Conservation (phyloP, 2,329 filamentous ascomycete species). For the Aspergillus neotritici region DNA sequence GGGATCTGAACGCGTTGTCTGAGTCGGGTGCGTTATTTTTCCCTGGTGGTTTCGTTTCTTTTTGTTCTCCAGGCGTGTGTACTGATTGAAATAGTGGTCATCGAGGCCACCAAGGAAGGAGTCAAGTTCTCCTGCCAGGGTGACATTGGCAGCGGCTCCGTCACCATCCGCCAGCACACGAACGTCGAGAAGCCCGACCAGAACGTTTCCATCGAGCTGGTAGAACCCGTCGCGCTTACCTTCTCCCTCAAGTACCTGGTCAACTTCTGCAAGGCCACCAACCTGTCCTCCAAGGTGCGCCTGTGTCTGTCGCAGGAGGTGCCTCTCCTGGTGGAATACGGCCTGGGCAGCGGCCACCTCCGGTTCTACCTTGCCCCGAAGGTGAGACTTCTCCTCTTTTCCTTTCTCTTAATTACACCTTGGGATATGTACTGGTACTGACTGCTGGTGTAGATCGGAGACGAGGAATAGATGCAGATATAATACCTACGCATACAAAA, state of each 20-base stretch:
- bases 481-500: conserved; percentile 17
- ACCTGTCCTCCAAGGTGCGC: conserved; percentile 74
- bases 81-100: conserved; percentile 60
- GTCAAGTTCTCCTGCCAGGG: conserved; percentile 91
- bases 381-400: conserved; percentile 50
- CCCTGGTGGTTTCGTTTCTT: not conserved
- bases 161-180: conserved; percentile 82
- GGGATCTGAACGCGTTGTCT: conserved; percentile 83
- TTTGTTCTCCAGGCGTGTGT: conserved; percentile 11
- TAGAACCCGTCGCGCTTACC: conserved; percentile 86
- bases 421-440: conserved; percentile 24
- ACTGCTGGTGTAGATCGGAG: conserved; percentile 54
- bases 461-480: conserved; percentile 41
- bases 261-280: conserved; percentile 98
- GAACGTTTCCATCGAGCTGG: conserved; percentile 83
- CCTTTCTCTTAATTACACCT: not conserved
- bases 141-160: conserved; percentile 92
- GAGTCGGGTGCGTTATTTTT: conserved; percentile 70
- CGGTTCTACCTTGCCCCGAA: conserved; percentile 98
- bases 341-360: conserved; percentile 76
- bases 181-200: conserved; percentile 83
- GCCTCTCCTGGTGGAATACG: conserved; percentile 90
- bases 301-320: conserved; percentile 95
- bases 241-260: conserved; percentile 99
- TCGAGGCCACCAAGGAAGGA: conserved; percentile 94